Evolutionary conservation across 192 early-diverging fungal genomes (phyloP), one percentile per base, ranked within the genome.

Genomic region (Backusella psychrophila): DNA sequence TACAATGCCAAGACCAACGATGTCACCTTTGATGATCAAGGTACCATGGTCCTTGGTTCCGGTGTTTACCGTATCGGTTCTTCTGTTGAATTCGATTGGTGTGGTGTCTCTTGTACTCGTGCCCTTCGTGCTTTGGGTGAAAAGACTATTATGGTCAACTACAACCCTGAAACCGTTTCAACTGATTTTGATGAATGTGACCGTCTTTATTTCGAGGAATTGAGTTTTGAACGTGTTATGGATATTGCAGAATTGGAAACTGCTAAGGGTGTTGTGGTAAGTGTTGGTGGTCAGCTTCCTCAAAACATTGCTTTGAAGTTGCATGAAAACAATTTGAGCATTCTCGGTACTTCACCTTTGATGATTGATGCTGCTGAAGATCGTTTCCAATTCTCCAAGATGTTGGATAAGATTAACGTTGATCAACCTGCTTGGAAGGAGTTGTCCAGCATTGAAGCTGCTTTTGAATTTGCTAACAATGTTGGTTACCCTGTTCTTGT

Each of bases 131-230:
- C 89, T 38, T 77, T 94, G 34, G 94, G 94, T 68, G 87, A 89
- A 77, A 91, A 91, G 79, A 99, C 97, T 1, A 86, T 99, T 19
- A 98, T 97, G 96, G 91, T 99, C 76, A 99, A 99, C 85, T 99
- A 99, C 89, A 99, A 99, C 83, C 97, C 97, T 15, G 97, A 99
- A 83, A 99, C 97, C 1, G 97, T 99, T 29, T 97, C 96, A 17
- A 97, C 97, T 29, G 97, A 99, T 82, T 99, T 96, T 80, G 97
- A 97, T 85, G 97, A 99, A 85, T 95, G 94, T 82, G 96, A 99
- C 73, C 92, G 97, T 46, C 89, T 99, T n/a, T 99, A 99, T 90
- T 99, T 97, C 88, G 97, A 99, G 84, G 94, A 97, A 80, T 87
- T 99, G 59, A 90, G 87, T 63, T 90, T 96, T 77, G 97, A 99